Evolutionary conservation across 129 eudicot species (phyloP), one percentile per base, ranked within the genome.

Genomic region (Dittrichia graveolens): DNA sequence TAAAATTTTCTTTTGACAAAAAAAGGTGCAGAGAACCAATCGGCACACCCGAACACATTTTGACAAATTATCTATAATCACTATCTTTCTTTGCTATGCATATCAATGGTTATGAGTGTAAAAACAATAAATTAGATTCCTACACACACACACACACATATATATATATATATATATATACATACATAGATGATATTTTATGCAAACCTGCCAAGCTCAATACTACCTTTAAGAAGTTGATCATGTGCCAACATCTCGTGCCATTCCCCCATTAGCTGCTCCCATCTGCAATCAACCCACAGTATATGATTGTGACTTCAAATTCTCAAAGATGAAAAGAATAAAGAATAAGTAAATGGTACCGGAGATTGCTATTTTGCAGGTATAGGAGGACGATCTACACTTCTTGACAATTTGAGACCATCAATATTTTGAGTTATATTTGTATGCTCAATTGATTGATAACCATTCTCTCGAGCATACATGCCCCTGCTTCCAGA

Each of bases 141-240:
- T 12, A n/a, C n/a, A n/a, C n/a, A n/a, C n/a, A n/a, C n/a, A n/a
- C n/a, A n/a, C n/a, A n/a, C n/a, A n/a, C n/a, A n/a, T n/a, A n/a
- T n/a, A 44, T 58, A 11, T 40, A 37, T n/a, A 58, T 7, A 0
- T 3, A 35, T 45, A 5, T 35, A 72, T 8, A 58, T n/a, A 55
- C 9, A 71, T n/a, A 4, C 13, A 13, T 7, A 54, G 53, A 67
- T 24, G 47, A 19, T 69, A 67, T 45, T 50, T 61, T 45, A 46
- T 43, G 78, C 91, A 55, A 67, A 89, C 96, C 98, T 89, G 81
- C 86, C 89, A 84, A 79, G 84, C 78, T 89, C 96, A n/a, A 37
- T 42, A 16, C 87, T 85, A 65, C 83, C 83, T 73, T 85, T 77
- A 76, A 75, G 86, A 67, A 72, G 76, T 56, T 47, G 79, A 78